Base-by-base conservation (phyloP, 2,329 filamentous ascomycete species). In the Westerdykella ornata region DNA sequence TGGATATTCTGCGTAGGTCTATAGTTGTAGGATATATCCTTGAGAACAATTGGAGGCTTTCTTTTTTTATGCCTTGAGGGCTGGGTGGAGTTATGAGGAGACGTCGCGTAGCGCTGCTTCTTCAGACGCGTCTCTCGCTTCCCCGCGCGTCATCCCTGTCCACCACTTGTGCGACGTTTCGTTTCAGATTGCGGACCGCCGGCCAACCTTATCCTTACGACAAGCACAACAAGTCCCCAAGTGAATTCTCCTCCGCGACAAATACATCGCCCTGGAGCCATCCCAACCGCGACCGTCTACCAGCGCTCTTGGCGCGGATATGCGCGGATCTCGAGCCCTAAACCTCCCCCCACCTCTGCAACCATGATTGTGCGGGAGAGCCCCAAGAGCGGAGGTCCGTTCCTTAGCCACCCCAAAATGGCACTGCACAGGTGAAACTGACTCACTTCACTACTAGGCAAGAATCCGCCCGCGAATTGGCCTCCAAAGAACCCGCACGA, bases 401-500 rank as follows among this genome's bases (percentile, higher is more conserved):
- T 32, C 4, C 13, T 17, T 13, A 11, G n/a, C 30, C 30, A 33
- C 22, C 22, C 3, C 3, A 11, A 5, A 5, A 14, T 26, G 29
- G 19, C 35, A 38, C 37, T 30, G 29, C 32, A 36, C 28, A 41
- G 18, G 29, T 29, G 26, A n/a, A 45, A 38, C 53, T 62, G 39
- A 62, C 22, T 26, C 39, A 26, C 8, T 14, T 9, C 8, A 18
- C 20, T 35, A 63, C 20, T 35, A 63, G 64, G 49, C 66, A 72
- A 52, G 61, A 62, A 62, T 28, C 53, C 58, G 22, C 53, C 54
- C n/a, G 67, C 63, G 48, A 69, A 59, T 43, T 83, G 80, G 80
- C 80, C 80, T 42, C 80, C 80, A 14, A 72, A 74, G 54, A 82
- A 79, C 15, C 78, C 80, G 13, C 72, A 75, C 52, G 76, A 81